Evolutionary conservation across 1,284 basidiomycete genomes (phyloP).

Genomic region (Lentinula novae-zelandiae): DNA sequence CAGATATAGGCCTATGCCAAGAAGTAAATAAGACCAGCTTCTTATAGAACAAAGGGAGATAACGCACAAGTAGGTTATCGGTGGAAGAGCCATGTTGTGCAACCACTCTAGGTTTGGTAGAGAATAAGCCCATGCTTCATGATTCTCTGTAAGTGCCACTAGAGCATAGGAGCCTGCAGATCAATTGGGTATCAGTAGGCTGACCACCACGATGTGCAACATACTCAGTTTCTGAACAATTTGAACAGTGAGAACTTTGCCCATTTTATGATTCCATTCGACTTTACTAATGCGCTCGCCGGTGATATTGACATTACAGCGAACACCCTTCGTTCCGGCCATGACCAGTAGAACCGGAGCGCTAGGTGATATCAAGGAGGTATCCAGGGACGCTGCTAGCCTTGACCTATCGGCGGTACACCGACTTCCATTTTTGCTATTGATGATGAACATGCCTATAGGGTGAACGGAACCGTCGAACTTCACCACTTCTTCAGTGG

Average conservation of each 20-base stretch:
- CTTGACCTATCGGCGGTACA: constrained; percentile 43
- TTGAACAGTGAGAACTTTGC: constrained; percentile 43
- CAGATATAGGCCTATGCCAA: constrained; percentile 37
- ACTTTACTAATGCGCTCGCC: constrained; percentile 56
- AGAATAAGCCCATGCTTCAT: constrained; percentile 60
- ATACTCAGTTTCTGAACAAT: constrained; percentile 54
- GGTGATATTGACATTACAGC: constrained; percentile 50
- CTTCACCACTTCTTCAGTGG: constrained; percentile 32
- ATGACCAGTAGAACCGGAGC: constrained; percentile 44
- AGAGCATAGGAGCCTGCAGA: constrained; percentile 55
- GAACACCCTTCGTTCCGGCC: constrained; percentile 56
- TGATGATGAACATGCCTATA: constrained; percentile 56
- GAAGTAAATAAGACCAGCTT: not conserved
- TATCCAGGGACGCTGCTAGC: constrained; percentile 30
- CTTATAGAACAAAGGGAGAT: not conserved
- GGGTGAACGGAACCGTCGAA: constrained; percentile 50
- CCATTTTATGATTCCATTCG: constrained; percentile 53
- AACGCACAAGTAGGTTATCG: constrained; percentile 39
- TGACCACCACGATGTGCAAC: constrained; percentile 12
- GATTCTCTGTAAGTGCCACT: constrained; percentile 57
- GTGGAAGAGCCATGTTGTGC: constrained; percentile 44
- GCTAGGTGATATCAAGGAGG: constrained; percentile 7
- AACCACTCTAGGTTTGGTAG: constrained; percentile 63
- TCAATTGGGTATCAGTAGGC: not conserved
- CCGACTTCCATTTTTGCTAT: constrained; percentile 50